These are phyloP conservation scores for Tetracentron sinense DNA, from an alignment of 164 flowering plant species.

Conservation along the genomic window DNA sequence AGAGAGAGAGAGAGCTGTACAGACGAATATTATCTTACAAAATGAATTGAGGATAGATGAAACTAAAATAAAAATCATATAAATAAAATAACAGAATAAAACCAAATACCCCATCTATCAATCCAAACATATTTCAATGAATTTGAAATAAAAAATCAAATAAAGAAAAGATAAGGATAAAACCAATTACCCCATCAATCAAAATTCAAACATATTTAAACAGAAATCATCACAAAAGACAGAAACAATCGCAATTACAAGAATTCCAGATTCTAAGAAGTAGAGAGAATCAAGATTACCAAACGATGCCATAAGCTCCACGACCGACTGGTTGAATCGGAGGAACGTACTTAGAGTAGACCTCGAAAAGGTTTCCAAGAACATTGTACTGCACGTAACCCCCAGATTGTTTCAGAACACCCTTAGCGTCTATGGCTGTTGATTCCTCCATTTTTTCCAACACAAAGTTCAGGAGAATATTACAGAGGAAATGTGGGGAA, in stretches of 20 bases:
- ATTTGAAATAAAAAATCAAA: no score
- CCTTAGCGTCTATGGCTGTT: constrained; percentile 23
- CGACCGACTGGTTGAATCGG: constrained; percentile 69
- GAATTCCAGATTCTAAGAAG: neutral
- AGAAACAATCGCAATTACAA: neutral
- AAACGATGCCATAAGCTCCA: constrained; percentile 77
- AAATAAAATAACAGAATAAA: no score
- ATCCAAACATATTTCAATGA: no score
- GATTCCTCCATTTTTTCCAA: constrained; percentile 26
- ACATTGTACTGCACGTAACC: constrained; percentile 53
- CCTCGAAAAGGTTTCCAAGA: constrained; percentile 53
- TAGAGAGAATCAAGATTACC: constrained; percentile 26
- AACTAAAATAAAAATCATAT: no score
- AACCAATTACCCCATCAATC: neutral
- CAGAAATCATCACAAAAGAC: neutral
- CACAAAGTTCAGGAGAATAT: neutral
- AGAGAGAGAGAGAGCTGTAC: no score
- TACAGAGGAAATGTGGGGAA: neutral
- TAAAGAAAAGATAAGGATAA: no score
- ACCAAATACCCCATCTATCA: no score
- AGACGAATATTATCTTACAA: no score
- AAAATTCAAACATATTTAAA: neutral
- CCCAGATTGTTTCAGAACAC: constrained; percentile 33
- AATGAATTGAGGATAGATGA: no score
- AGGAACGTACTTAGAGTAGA: constrained; percentile 60